A percentile compares a stretch with the other conserved stretches of the same genome.
Evolutionary conservation across 345 rosid species (phyloP).

Genomic region (Hibiscus mutabilis): DNA sequence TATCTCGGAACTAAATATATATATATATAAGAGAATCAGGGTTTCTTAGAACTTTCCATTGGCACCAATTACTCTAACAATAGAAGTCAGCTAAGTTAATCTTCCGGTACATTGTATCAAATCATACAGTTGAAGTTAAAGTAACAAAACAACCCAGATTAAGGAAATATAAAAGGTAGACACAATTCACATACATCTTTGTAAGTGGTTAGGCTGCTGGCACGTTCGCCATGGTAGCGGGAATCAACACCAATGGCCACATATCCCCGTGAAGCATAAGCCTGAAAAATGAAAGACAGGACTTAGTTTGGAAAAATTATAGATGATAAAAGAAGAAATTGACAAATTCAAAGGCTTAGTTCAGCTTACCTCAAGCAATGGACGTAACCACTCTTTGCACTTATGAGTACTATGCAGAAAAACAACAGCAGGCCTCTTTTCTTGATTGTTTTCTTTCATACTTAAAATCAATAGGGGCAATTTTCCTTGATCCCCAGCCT

Average conservation of each 20-base stretch:
- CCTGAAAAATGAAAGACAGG: constrained; percentile 29
- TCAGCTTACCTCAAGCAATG: constrained; percentile 67
- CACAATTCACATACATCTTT: constrained; percentile 37
- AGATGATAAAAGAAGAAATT: background rate
- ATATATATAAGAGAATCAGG: background rate
- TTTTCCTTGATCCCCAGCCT: constrained; percentile 73
- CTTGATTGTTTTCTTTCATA: constrained; percentile 30
- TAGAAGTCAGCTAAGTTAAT: background rate
- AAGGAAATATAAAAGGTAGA: background rate
- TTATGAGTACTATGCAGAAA: constrained; percentile 75
- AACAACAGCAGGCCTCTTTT: constrained; percentile 66
- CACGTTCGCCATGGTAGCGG: constrained; percentile 91
- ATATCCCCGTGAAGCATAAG: constrained; percentile 87
- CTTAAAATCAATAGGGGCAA: constrained; percentile 67
- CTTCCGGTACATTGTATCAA: background rate
- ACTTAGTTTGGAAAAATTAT: background rate
- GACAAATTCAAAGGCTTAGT: background rate
- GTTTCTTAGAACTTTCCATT: background rate
- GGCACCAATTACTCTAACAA: constrained; percentile 6
- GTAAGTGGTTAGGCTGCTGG: constrained; percentile 53
- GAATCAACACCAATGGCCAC: constrained; percentile 78
- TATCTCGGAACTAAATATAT: background rate
- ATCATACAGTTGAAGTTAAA: background rate
- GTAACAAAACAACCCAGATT: background rate
- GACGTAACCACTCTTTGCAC: constrained; percentile 84